Evolutionary conservation across 768 basidiomycete species (phyloP).

Genomic region (Rhizopogon sp.): DNA sequence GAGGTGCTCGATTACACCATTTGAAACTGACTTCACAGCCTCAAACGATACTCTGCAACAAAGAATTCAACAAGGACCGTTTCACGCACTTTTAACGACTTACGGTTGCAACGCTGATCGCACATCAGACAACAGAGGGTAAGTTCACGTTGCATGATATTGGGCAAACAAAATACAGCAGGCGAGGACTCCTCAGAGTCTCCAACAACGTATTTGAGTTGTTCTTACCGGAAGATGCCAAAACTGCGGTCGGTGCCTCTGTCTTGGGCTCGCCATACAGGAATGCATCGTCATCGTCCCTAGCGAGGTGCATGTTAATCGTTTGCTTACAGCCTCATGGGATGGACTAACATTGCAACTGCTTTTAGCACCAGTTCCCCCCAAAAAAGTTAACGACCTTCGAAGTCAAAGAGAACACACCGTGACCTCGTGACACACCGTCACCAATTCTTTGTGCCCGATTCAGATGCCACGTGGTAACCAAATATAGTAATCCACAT

Average conservation of each 20-base stretch:
- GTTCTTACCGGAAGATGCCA: constrained; percentile 44
- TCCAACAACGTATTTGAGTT: constrained; percentile 19
- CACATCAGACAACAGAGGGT: constrained; percentile 33
- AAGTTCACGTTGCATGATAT: constrained; percentile 37
- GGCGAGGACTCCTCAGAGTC: constrained; percentile 23
- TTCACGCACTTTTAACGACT: constrained; percentile 36
- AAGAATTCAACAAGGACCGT: constrained; percentile 15
- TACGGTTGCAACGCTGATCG: constrained; percentile 57
- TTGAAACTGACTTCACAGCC: constrained; percentile 33
- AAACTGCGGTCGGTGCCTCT: constrained; percentile 27
- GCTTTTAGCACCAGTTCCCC: not conserved
- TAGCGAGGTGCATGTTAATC: constrained; percentile 27
- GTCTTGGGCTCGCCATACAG: constrained; percentile 57
- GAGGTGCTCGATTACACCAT: constrained; percentile 45
- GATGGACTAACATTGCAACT: constrained; percentile 17
- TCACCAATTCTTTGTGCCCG: constrained; percentile 11
- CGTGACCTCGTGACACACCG: constrained; percentile 22
- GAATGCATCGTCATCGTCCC: constrained; percentile 82
- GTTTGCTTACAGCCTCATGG: constrained; percentile 2
- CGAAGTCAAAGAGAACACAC: constrained; percentile 13
- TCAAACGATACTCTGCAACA: constrained; percentile 36
- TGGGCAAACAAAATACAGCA: constrained; percentile 29
- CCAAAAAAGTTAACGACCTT: constrained; percentile 8
- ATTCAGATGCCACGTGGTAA: not conserved
- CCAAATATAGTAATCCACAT: too few relatives aligned